Conservation (phyloP, 306 rosid species). For the Hippophae gyantsensis region DNA sequence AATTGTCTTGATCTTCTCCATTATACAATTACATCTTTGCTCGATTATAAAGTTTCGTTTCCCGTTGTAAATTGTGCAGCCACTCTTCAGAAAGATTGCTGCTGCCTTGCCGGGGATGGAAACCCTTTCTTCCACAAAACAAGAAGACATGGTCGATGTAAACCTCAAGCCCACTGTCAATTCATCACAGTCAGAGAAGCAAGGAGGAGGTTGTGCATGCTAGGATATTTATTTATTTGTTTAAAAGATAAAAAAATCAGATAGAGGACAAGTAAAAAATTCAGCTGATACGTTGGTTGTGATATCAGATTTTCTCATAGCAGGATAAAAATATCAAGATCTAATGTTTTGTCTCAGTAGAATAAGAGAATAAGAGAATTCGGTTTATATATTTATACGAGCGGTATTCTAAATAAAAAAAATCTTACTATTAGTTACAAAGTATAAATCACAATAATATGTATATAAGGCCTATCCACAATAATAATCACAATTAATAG, state of each 20-base stretch:
- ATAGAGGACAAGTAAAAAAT: constrained; percentile 11
- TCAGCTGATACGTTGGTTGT: constrained; percentile 4
- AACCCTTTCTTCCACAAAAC: constrained; percentile 82
- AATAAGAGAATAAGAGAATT: no score
- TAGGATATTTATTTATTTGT: constrained; percentile 40
- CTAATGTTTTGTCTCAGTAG: constrained; percentile 13
- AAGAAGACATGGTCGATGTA: constrained; percentile 98
- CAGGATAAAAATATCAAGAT: constrained; percentile 17
- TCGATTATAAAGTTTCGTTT: background rate
- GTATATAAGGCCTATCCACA: no score
- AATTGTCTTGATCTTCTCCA: no score
- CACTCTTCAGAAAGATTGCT: constrained; percentile 94
- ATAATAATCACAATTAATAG: no score
- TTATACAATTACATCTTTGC: no score
- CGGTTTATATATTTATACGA: no score
- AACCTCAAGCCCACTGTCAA: constrained; percentile 72
- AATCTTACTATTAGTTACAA: no score
- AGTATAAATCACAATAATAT: no score
- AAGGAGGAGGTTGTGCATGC: constrained; percentile 94
- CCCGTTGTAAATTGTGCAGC: constrained; percentile 50
- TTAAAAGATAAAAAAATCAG: constrained; percentile 10
- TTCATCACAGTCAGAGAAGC: constrained; percentile 70
- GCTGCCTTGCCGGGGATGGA: constrained; percentile 98
- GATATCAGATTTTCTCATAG: constrained; percentile 16
- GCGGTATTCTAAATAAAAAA: no score